Percentiles rank a stretch among this genome's conserved stretches.
Evolutionary conservation across 1,284 basidiomycete species (phyloP).

Genomic region (Papiliotrema laurentii): DNA sequence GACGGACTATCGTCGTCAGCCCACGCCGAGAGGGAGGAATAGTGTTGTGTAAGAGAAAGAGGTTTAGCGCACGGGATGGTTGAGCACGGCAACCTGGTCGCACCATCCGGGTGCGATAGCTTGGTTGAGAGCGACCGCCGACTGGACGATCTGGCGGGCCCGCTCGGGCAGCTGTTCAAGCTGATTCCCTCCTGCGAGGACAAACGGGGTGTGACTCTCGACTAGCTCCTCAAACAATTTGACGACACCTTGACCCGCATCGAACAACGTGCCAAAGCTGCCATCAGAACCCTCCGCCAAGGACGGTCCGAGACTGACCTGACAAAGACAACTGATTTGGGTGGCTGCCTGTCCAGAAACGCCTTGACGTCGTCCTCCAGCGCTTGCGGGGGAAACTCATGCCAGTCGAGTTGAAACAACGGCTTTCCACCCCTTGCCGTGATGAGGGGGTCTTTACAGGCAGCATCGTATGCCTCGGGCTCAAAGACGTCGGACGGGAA

Average conservation of each 20-base stretch:
- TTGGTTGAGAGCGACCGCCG: conserved; percentile 5
- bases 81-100: conserved; percentile 9
- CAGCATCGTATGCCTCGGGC: conserved; percentile 6
- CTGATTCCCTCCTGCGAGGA: conserved; percentile 14
- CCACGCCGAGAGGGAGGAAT: too few relatives aligned
- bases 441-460: conserved; percentile 4
- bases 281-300: neutral
- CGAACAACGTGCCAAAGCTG: conserved; percentile 13
- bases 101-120: conserved; percentile 14
- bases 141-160: conserved; percentile 2
- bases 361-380: conserved; percentile 11
- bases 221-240: conserved; percentile 7
- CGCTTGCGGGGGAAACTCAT: conserved; percentile 4
- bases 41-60: too few relatives aligned
- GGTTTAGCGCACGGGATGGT: conserved; percentile 3
- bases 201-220: conserved; percentile 7
- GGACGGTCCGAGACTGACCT: conserved; percentile 6
- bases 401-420: conserved; percentile 11
- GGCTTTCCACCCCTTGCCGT: conserved; percentile 4
- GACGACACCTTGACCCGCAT: conserved; percentile 4
- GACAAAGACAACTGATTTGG: conserved; percentile 11
- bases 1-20: conserved; percentile 1
- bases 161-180: conserved; percentile 5
- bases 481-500: conserved; percentile 17
- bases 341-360: conserved; percentile 9